Evolutionary conservation across 345 rosid genomes (phyloP).

Genomic region (Eucalyptus globulus): DNA sequence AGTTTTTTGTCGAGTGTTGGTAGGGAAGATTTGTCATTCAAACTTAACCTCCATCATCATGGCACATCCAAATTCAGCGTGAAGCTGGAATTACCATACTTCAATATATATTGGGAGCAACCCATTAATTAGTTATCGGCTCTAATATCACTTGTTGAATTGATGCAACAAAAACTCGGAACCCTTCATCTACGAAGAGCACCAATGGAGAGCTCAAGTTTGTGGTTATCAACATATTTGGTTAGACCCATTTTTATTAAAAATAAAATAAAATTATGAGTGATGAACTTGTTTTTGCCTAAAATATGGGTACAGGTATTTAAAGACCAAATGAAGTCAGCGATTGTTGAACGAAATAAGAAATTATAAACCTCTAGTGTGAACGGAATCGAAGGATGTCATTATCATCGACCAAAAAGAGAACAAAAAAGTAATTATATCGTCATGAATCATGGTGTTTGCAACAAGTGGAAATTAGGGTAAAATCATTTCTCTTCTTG

Average conservation of each 20-base stretch:
- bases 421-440: background rate
- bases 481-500: background rate
- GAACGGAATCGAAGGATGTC: background rate
- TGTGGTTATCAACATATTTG: background rate
- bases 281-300: background rate
- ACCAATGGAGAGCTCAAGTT: background rate
- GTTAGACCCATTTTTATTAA: background rate
- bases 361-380: background rate
- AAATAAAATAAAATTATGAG: background rate
- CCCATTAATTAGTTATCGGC: background rate
- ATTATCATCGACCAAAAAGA: background rate
- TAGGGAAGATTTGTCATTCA: background rate
- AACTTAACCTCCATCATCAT: background rate
- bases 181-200: background rate
- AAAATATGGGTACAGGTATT: background rate
- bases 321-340: background rate
- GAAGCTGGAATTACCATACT: background rate
- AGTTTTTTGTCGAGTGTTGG: background rate
- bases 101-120: background rate
- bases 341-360: background rate
- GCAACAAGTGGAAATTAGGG: background rate
- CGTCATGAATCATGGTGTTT: background rate
- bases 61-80: background rate
- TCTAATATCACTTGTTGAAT: background rate
- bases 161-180: background rate